These are phyloP conservation scores for Corrigiola litoralis DNA, from an alignment of 179 eudicot species.

Conservation along the genomic window DNA sequence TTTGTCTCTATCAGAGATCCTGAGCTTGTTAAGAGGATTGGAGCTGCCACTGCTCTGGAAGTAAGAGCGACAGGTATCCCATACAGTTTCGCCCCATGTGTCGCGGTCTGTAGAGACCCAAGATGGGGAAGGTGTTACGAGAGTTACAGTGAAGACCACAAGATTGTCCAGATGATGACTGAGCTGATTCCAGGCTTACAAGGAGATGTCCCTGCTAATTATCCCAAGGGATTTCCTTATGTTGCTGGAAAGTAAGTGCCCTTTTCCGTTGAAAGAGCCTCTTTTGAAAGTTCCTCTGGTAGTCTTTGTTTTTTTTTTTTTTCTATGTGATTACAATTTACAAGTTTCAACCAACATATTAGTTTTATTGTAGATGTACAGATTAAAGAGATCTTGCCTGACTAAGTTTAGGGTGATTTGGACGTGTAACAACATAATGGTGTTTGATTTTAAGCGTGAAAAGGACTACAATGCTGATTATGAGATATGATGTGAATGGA, in stretches of 20 bases:
- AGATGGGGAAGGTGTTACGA: constrained; percentile 48
- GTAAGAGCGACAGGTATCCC: constrained; percentile 43
- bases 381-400: not conserved
- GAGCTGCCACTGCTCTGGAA: constrained; percentile 46
- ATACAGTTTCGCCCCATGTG: constrained; percentile 38
- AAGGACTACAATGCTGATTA: not conserved
- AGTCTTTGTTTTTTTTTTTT: not conserved
- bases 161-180: constrained; percentile 39
- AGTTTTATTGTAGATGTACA: not conserved
- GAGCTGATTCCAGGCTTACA: constrained; percentile 40
- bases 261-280: not conserved
- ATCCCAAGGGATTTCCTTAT: constrained; percentile 31
- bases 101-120: constrained; percentile 41
- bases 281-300: not conserved
- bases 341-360: not conserved
- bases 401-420: not conserved
- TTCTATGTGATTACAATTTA: no score
- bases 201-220: constrained; percentile 33
- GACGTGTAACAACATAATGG: not conserved
- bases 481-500: not conserved
- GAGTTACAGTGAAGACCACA: constrained; percentile 41
- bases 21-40: constrained; percentile 38
- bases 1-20: constrained; percentile 26
- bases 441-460: not conserved
- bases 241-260: constrained; percentile 37